Base-by-base conservation (phyloP, 2,329 filamentous ascomycete genomes). In the Verticillium nubilum region DNA sequence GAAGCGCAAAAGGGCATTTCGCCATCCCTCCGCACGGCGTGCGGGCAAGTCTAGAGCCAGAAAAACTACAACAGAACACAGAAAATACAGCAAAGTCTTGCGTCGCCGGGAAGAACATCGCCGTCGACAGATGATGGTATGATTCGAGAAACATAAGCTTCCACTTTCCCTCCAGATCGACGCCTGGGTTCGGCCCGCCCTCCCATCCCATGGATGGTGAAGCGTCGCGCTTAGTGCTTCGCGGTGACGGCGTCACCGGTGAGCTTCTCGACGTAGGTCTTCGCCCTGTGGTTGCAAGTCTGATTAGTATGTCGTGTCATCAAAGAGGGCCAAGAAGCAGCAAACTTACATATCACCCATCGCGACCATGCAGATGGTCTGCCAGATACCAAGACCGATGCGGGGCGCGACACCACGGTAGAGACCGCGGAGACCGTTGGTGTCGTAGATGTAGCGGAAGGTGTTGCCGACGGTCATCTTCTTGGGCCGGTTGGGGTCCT, bases 291-390 rank as follows among this genome's bases (percentile, higher is more conserved):
- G 33, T 64, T 28, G 25, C 25, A 9, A 53, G 4, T 28, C 2
- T 19, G 25, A n/a, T 53, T 53, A 53, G 52, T 13, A 13, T 29
- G 17, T 29, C 13, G 26, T 19, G 25, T 52, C 50, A 53, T 3
- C 25, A 12, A 35, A n/a, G 33, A 27, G 57, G 50, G n/a, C n/a
- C n/a, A n/a, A 23, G 47, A 55, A 19, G 35, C 62, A 59, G 33
- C 52, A 64, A 61, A 86, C 92, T 82, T 80, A 96, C 92, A 96
- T 93, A 80, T 98, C 95, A 79, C 95, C 95, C 77, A 98, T 84
- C 72, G 94, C 95, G 78, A 99, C 95, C 95, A 99, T 99, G 85
- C 95, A 99, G 72, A 99, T 90, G 63, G 95, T 99, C 85, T 99
- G 95, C 95, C 95, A 99, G 80, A 99, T 86, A 73, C 95, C 89